Conservation (phyloP, 164 flowering plant genomes). For the Houttuynia cordata region DNA sequence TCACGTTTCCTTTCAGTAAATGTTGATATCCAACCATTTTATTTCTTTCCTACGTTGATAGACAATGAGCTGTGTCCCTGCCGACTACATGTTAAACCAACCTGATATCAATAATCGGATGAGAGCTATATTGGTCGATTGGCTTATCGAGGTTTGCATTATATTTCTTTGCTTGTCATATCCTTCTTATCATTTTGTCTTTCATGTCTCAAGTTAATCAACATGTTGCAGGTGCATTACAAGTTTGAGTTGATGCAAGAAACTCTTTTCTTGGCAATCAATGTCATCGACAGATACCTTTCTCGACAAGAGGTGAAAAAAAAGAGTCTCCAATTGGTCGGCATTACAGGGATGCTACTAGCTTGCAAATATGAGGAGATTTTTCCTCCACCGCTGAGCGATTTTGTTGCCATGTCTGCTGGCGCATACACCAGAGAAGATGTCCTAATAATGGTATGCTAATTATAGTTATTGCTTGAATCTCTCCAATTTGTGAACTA, state of each 20-base stretch:
- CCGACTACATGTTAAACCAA: slow-evolving; percentile 61
- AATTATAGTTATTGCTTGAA: no score
- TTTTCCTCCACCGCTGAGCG: slow-evolving; percentile 60
- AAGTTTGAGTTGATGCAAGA: slow-evolving; percentile 78
- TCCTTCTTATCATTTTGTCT: background rate
- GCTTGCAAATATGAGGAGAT: slow-evolving; percentile 90
- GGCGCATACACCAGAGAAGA: slow-evolving; percentile 67
- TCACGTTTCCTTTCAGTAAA: background rate
- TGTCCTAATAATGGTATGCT: slow-evolving; percentile 63
- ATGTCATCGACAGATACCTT: slow-evolving; percentile 69
- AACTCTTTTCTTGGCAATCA: slow-evolving; percentile 65
- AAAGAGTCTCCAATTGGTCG: slow-evolving; percentile 81
- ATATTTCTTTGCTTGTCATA: background rate
- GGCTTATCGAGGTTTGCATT: slow-evolving; percentile 73
- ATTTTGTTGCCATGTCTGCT: slow-evolving; percentile 62
- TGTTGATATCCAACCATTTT: background rate
- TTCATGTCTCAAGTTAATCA: background rate
- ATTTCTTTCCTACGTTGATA: slow-evolving; percentile 13
- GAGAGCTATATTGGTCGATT: slow-evolving; percentile 80
- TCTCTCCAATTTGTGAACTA: no score
- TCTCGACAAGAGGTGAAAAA: slow-evolving; percentile 37
- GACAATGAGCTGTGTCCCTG: slow-evolving; percentile 42
- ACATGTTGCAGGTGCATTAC: slow-evolving; percentile 53
- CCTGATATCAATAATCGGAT: slow-evolving; percentile 62
- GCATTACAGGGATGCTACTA: slow-evolving; percentile 71